These are phyloP conservation scores for Drechslera avenae DNA, from an alignment of 2,329 filamentous ascomycete genomes.

Conservation along the genomic window DNA sequence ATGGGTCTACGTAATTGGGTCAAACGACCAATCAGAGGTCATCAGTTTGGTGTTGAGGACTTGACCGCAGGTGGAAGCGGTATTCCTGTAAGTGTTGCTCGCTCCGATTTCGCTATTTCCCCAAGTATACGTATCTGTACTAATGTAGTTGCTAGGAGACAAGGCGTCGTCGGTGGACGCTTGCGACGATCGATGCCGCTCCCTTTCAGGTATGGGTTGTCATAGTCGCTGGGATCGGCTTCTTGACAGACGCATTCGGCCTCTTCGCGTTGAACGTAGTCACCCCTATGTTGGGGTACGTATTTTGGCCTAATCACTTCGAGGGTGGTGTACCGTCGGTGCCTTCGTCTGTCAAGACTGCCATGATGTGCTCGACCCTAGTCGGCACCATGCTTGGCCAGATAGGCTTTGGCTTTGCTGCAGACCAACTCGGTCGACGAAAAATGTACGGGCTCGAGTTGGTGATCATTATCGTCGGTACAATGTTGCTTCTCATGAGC, in stretches of 20 bases:
- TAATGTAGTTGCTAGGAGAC: slow-evolving; percentile 16
- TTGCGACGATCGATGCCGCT: slow-evolving; percentile 42
- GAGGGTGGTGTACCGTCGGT: slow-evolving; percentile 30
- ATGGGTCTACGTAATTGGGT: slow-evolving; percentile 43
- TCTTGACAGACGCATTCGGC: slow-evolving; percentile 49
- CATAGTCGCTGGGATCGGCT: slow-evolving; percentile 49
- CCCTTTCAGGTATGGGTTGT: slow-evolving; percentile 46
- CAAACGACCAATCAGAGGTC: slow-evolving; percentile 37
- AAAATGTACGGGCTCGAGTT: slow-evolving; percentile 51
- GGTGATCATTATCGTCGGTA: slow-evolving; percentile 49
- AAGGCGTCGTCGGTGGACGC: slow-evolving; percentile 39
- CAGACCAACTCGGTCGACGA: slow-evolving; percentile 46
- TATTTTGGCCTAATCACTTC: slow-evolving; percentile 43
- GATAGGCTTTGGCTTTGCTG: slow-evolving; percentile 47
- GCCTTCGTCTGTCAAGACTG: slow-evolving; percentile 41
- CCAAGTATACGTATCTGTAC: not conserved
- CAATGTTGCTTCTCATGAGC: slow-evolving; percentile 48
- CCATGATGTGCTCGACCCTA: slow-evolving; percentile 48
- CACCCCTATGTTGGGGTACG: slow-evolving; percentile 48
- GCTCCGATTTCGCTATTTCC: not conserved
- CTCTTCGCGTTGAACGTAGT: slow-evolving; percentile 50
- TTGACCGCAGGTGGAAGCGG: slow-evolving; percentile 40
- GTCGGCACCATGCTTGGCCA: slow-evolving; percentile 49
- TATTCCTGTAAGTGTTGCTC: slow-evolving; percentile 31
- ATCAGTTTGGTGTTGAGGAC: slow-evolving; percentile 37